phyloP scores from a whole-genome alignment of 2,329 filamentous ascomycete genomes.

The Penicillium sp. region DNA sequence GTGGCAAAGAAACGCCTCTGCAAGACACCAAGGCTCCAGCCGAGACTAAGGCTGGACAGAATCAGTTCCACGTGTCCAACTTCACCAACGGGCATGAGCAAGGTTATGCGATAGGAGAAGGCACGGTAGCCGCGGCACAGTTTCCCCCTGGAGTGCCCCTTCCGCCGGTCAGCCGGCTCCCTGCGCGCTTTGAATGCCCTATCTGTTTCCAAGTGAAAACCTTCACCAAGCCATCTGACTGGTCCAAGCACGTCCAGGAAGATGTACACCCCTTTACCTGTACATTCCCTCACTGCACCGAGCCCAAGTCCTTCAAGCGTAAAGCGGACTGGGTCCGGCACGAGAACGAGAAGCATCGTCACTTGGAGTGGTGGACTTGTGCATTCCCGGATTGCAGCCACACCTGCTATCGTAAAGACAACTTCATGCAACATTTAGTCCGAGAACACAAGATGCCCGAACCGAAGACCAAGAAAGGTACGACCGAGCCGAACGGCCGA shows the following conservation, averaged over 20 bases:
- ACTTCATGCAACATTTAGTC: constrained; percentile 89
- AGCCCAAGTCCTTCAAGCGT: constrained; percentile 89
- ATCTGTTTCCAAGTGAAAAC: constrained; percentile 83
- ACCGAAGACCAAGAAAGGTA: constrained; percentile 71
- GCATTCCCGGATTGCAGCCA: constrained; percentile 78
- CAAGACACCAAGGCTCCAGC: constrained; percentile 56
- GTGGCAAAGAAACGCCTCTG: constrained; percentile 65
- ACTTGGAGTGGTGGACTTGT: constrained; percentile 89
- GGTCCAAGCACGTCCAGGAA: constrained; percentile 95
- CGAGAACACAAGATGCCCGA: constrained; percentile 86
- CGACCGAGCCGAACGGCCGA: constrained; percentile 33
- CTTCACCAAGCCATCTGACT: constrained; percentile 89
- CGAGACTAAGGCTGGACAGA: constrained; percentile 58
- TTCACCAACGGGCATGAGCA: constrained; percentile 64
- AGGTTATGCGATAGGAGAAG: constrained; percentile 66
- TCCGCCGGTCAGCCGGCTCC: constrained; percentile 74
- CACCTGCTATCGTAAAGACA: constrained; percentile 82
- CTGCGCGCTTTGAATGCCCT: constrained; percentile 86
- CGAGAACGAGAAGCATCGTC: constrained; percentile 87
- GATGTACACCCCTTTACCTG: constrained; percentile 93
- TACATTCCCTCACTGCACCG: constrained; percentile 79
- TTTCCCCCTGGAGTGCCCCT: constrained; percentile 81
- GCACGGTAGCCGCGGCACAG: constrained; percentile 67
- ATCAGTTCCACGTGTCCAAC: constrained; percentile 57
- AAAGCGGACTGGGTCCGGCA: constrained; percentile 96